Base-by-base conservation (phyloP, 164 flowering plant genomes). In the Stephania japonica region DNA sequence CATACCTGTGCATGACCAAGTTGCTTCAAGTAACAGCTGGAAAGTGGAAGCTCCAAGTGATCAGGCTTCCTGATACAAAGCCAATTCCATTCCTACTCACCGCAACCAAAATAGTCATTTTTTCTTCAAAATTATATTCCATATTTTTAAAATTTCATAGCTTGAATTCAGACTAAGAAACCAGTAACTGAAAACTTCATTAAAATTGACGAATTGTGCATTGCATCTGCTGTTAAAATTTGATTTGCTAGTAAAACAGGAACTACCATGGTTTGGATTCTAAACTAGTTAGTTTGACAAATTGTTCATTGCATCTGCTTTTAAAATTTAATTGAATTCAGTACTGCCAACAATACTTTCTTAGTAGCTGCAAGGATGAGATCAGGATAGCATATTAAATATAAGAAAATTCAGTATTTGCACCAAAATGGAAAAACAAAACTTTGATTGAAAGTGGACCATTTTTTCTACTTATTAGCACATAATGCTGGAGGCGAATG, bases 11-110 rank as follows among this genome's bases (percentile, higher is more conserved):
- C 82, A 76, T 69, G 76, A 74, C 16, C 76, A 80, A 78, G 81
- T 78, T 66, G 78, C 81, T 41, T 72, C 83, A 67, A 82, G 71
- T 49, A 74, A 72, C 24, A 76, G 78, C 71, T 80, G 85, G 80
- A 76, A 69, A 5, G 70, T 13, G 43, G 64, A 18, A 41, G 75
- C 68, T 61, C 70, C 50, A 27, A 42, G 62, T 42, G 42, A 50
- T 16, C 9, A 61, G 19, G 19, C 12, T 41, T 25, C 64, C 27
- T 70, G 19, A 69, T 24, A 41, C 0, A 16, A 24, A 6, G 5
- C 62, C 21, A 56, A 56, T 3, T 19, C 5, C 18, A 19, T 19
- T 18, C 38, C 12, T 9, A 19, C 41, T 27, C 16, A 6, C 27
- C 10, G 7, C 5, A 12, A 42, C 26, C 49, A 42, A 68, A 21